Percentiles rank a stretch among this genome's conserved stretches.
Evolutionary conservation across 2,329 filamentous ascomycete species (phyloP).

Genomic region (Penicillium janthinellum): DNA sequence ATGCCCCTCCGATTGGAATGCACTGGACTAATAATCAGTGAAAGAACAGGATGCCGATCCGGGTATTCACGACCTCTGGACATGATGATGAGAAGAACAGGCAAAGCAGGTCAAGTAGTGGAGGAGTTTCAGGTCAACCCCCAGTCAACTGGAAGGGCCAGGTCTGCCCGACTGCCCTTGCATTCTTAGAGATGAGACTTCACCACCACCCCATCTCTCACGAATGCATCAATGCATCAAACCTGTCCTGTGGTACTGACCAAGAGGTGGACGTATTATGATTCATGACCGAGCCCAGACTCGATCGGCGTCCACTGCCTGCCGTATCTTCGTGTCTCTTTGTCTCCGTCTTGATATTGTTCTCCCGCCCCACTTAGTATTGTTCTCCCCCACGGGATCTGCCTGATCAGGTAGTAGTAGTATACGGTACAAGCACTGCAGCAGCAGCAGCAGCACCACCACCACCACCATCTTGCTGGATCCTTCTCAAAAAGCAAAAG

Average conservation of each 20-base stretch:
- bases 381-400: slow-evolving; percentile 22
- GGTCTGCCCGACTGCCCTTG: neutral
- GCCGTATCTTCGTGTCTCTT: neutral
- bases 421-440: too few relatives aligned
- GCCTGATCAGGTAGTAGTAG: neutral
- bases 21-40: too few relatives aligned
- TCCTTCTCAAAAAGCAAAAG: neutral
- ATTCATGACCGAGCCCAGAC: neutral
- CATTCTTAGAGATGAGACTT: neutral
- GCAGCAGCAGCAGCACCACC: too few relatives aligned
- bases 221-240: neutral
- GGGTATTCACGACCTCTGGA: too few relatives aligned
- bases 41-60: too few relatives aligned
- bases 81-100: too few relatives aligned
- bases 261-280: neutral
- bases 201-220: neutral
- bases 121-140: neutral
- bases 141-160: neutral
- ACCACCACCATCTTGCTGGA: neutral
- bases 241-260: too few relatives aligned
- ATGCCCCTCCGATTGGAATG: neutral
- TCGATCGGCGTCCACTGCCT: neutral
- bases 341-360: slow-evolving; percentile 8
- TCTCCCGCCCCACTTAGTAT: slow-evolving; percentile 23
- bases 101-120: too few relatives aligned